Conservation (phyloP, 805 yeast species). For the Blastobotrys parvus region DNA sequence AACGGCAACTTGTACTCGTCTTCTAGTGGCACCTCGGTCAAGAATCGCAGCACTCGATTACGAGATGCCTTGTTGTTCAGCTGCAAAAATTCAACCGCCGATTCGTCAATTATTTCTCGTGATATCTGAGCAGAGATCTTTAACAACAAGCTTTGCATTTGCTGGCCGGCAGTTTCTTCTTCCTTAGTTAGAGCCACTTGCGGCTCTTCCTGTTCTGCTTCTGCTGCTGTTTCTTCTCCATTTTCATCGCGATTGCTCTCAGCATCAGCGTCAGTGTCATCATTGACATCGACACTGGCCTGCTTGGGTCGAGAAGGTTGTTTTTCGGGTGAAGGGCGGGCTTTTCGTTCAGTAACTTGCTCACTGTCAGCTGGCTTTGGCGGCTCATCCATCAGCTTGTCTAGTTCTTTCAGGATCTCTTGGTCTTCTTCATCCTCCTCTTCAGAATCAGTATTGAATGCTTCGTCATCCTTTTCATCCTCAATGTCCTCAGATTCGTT, state of each 20-base stretch:
- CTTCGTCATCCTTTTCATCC: constrained; percentile 1
- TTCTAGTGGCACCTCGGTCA: constrained; percentile 39
- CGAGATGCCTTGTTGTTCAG: constrained; percentile 68
- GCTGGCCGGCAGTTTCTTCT: constrained; percentile 22
- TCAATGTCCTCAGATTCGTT: constrained; percentile 12
- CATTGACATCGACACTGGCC: constrained; percentile 23
- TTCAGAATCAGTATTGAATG: background rate
- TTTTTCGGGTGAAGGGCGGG: too few species aligned
- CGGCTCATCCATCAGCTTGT: constrained; percentile 20
- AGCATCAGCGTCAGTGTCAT: constrained; percentile 19
- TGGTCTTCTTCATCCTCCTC: constrained; percentile 8
- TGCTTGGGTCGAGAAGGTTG: too few species aligned
- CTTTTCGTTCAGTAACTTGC: background rate
- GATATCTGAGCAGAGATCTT: constrained; percentile 13
- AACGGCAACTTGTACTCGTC: constrained; percentile 29
- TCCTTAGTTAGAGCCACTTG: constrained; percentile 21
- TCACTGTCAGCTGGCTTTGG: background rate
- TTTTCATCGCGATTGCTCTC: constrained; percentile 30
- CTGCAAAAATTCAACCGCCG: constrained; percentile 26
- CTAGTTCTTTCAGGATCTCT: constrained; percentile 11
- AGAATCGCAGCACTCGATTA: constrained; percentile 48
- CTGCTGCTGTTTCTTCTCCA: constrained; percentile 37
- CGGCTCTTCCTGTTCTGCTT: constrained; percentile 28
- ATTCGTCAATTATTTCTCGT: constrained; percentile 23
- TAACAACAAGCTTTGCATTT: constrained; percentile 8